These are phyloP conservation scores for Avicennia marina DNA, from an alignment of 257 asterid genomes.

Conservation along the genomic window DNA sequence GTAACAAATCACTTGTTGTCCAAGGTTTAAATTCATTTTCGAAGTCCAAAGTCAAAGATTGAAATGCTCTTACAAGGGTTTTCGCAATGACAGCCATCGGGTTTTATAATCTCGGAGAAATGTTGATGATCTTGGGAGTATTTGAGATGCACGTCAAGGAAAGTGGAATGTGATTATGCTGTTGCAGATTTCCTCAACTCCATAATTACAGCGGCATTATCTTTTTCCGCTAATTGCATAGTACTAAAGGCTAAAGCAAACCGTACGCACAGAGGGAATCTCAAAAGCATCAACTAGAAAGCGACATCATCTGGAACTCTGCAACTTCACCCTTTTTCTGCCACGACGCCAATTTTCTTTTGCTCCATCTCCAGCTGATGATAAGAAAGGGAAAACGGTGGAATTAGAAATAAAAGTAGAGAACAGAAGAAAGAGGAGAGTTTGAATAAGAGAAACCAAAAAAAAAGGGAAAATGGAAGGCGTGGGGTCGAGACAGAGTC, in stretches of 20 bases:
- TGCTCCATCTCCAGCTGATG: background rate
- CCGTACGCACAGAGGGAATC: conserved; percentile 18
- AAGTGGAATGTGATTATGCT: background rate
- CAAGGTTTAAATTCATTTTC: too few species aligned
- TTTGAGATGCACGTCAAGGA: background rate
- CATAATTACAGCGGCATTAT: background rate
- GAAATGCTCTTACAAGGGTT: too few species aligned
- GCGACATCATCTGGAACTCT: conserved; percentile 19
- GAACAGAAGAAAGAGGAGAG: background rate
- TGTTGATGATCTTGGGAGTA: background rate
- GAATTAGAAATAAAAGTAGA: background rate
- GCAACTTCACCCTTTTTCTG: conserved; percentile 15
- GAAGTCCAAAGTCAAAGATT: too few species aligned
- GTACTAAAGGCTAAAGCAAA: conserved; percentile 22
- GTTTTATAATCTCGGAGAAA: too few species aligned
- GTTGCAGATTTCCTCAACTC: background rate
- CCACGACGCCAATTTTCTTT: conserved; percentile 20
- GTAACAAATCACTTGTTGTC: too few species aligned
- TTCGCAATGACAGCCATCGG: too few species aligned
- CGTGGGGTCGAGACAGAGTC: conserved; percentile 50
- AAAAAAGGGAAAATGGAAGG: conserved; percentile 47
- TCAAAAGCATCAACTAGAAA: conserved; percentile 28
- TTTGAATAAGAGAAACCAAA: background rate
- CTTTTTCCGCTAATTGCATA: too few species aligned
- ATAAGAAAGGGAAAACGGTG: background rate